Conservation (phyloP, 2,329 filamentous ascomycete genomes). For the Seiridium cupressi region DNA sequence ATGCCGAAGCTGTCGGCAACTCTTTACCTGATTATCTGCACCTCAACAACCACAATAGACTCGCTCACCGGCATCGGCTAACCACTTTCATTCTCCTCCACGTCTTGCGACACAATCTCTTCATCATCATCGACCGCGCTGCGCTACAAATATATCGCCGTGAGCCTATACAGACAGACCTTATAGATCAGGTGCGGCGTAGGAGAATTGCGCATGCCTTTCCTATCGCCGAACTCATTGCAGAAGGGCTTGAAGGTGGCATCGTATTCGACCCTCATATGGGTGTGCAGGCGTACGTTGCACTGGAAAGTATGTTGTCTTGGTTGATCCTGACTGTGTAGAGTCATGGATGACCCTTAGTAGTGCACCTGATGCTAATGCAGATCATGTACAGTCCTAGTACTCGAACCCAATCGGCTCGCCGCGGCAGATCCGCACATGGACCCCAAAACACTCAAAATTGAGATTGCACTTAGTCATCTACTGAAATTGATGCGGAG, state of each 20-base stretch:
- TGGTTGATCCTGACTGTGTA: too few species aligned
- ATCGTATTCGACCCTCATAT: background rate
- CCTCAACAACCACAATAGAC: background rate
- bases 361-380: background rate
- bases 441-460: background rate
- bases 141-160: background rate
- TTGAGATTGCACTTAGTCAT: background rate
- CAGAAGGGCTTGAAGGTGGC: background rate
- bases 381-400: background rate
- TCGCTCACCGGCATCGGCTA: background rate
- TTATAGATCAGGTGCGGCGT: background rate
- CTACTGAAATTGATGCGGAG: background rate
- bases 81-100: background rate
- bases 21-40: background rate
- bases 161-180: background rate
- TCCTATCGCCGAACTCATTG: background rate
- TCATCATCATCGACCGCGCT: background rate
- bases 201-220: background rate
- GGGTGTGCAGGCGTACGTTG: background rate
- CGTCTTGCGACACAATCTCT: background rate
- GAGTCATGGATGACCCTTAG: too few species aligned
- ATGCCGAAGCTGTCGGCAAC: background rate
- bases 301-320: background rate
- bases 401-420: background rate
- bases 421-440: background rate